Evolutionary conservation across 495 filamentous ascomycete genomes (phyloP).

Genomic region (Lasiosphaeriaceae sp.): DNA sequence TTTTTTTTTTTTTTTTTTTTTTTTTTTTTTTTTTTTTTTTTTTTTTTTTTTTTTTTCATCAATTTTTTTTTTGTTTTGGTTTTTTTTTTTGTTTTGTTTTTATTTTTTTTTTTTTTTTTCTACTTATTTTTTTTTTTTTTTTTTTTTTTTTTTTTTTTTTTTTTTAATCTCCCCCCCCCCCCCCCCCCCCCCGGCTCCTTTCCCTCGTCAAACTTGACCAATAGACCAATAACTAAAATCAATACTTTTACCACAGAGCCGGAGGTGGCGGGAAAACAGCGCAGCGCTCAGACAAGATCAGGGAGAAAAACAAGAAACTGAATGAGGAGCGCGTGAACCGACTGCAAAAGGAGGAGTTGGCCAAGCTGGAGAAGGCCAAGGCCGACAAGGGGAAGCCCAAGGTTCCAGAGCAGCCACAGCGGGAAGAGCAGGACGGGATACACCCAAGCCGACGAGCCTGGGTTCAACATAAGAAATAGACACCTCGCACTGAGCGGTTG

Average conservation of each 20-base stretch:
- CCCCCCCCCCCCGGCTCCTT: too few species aligned
- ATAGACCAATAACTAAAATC: too few species aligned
- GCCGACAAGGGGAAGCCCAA: not conserved
- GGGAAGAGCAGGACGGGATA: conserved; percentile 15
- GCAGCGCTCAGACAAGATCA: conserved; percentile 68
- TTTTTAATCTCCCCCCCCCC: too few species aligned
- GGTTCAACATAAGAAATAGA: conserved; percentile 10
- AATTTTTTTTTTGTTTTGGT: too few species aligned
- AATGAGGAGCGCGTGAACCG: conserved; percentile 68
- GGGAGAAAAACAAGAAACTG: conserved; percentile 72
- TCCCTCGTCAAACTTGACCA: too few species aligned
- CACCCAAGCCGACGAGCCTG: conserved; percentile 27
- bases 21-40: not conserved
- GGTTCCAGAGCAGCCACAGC: conserved; percentile 22
- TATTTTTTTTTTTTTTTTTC: too few species aligned
- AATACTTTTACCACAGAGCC: too few species aligned
- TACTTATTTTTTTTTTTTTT: too few species aligned
- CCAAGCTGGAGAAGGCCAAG: conserved; percentile 41
- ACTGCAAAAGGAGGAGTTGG: conserved; percentile 47
- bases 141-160: too few species aligned
- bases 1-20: not conserved
- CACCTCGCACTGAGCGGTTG: too few species aligned
- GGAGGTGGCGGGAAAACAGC: conserved; percentile 82
- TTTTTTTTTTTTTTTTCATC: not conserved
- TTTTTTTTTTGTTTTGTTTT: too few species aligned